Base-by-base conservation (phyloP, 2,329 filamentous ascomycete genomes). In the Penicillium sp. region DNA sequence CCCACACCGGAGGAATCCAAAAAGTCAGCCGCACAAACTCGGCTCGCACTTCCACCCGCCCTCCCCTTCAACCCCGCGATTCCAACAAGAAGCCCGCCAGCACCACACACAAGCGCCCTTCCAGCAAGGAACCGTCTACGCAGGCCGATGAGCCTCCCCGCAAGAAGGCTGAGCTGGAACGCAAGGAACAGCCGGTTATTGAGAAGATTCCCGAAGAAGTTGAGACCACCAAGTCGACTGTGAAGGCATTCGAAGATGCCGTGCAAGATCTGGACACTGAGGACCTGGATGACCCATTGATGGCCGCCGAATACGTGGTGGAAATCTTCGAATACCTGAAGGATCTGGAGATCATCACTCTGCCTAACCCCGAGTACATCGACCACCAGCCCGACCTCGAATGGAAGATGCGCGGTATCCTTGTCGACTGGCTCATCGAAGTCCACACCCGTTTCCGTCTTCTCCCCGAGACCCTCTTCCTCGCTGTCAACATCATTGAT, bases 341-440 rank as follows among this genome's bases (percentile, higher is more conserved):
- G 67, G 87, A 95, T 65, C 84, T 97, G 22, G 94, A 99, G 77
- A 80, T 87, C 60, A 77, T 81, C 72, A 91, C 81, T 75, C 86
- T 92, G 69, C 92, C 93, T 64, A 97, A 97, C 76, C 88, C 92
- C 16, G 80, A 94, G 59, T 99, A 99, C 80, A 99, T 99, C 87
- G 84, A 89, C 47, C 90, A 93, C 75, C 94, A 99, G 72, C 89
- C 90, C 60, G 92, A 97, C 65, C 82, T 99, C 11, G 93, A 97
- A 75, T 99, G 94, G 94, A 96, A 96, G 83, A 97, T 96, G 79
- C 90, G 94, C 66, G 93, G 92, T 60, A 97, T 99, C 63, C 84
- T 99, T 50, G 87, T 97, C 62, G 94, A 99, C 78, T 99, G 94
- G 94, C 83, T 99, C 61, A 92, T 99, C 59, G 94, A 99, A 75